Conservation (phyloP, 1,284 basidiomycete genomes). For the Puccinia polysora region DNA sequence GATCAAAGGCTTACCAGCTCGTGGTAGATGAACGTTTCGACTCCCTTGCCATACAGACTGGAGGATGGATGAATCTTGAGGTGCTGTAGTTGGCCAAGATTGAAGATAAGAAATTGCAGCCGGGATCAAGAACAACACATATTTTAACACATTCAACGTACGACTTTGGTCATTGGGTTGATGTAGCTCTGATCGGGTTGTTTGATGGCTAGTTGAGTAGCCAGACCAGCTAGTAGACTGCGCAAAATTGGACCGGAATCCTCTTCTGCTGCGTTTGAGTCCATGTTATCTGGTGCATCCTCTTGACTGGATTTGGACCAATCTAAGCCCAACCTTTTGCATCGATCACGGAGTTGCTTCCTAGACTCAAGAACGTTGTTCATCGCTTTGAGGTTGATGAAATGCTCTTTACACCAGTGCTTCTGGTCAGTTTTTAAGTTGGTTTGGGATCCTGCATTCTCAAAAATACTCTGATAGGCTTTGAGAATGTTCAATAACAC, state of each 20-base stretch:
- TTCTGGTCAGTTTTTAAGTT: conserved; percentile 46
- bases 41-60: conserved; percentile 69
- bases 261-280: conserved; percentile 47
- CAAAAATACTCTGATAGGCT: conserved; percentile 57
- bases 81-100: conserved; percentile 55
- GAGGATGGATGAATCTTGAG: conserved; percentile 87
- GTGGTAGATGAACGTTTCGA: conserved; percentile 78
- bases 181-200: conserved; percentile 75
- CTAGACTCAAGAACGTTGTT: conserved; percentile 47
- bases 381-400: conserved; percentile 51
- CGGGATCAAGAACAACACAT: conserved; percentile 29
- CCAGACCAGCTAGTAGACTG: conserved; percentile 65
- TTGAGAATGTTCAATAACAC: conserved; percentile 51
- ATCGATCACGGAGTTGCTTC: conserved; percentile 50
- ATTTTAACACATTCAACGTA: not conserved
- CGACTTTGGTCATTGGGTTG: conserved; percentile 55
- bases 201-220: conserved; percentile 74
- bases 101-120: not conserved
- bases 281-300: not conserved
- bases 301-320: conserved; percentile 45
- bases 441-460: conserved; percentile 44
- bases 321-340: conserved; percentile 46
- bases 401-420: conserved; percentile 78
- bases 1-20: conserved; percentile 66
- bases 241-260: conserved; percentile 47